These are phyloP conservation scores for Citrus maxima DNA, from an alignment of 345 rosid species.

Conservation along the genomic window DNA sequence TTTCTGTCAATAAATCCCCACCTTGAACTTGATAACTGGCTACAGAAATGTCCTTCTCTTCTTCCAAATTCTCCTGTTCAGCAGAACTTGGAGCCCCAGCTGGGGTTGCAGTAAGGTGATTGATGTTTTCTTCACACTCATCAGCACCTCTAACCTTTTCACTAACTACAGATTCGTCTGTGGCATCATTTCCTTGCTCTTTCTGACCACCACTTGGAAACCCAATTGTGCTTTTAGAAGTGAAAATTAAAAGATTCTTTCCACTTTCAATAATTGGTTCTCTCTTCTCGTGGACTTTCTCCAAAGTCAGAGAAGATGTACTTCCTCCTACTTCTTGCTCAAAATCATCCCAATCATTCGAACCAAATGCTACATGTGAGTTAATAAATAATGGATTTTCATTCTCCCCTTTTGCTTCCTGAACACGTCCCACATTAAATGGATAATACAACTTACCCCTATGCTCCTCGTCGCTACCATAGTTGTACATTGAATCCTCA, in stretches of 20 bases:
- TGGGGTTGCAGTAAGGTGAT: slow-evolving; percentile 17
- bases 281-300: slow-evolving; percentile 26
- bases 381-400: slow-evolving; percentile 62
- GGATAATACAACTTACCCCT: slow-evolving; percentile 25
- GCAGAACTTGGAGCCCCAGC: too few relatives aligned
- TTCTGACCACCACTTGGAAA: slow-evolving; percentile 28
- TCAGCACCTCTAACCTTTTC: slow-evolving; percentile 25
- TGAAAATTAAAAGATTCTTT: slow-evolving; percentile 13
- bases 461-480: slow-evolving; percentile 50
- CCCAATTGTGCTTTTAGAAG: slow-evolving; percentile 14
- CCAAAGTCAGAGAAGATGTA: slow-evolving; percentile 31
- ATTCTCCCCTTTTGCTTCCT: slow-evolving; percentile 27
- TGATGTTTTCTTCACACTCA: slow-evolving; percentile 23
- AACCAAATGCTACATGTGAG: slow-evolving; percentile 86
- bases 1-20: too few relatives aligned
- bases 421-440: slow-evolving; percentile 14
- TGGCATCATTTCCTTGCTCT: slow-evolving; percentile 24
- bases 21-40: too few relatives aligned
- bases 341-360: slow-evolving; percentile 86
- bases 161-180: slow-evolving; percentile 17
- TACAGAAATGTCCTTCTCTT: too few relatives aligned
- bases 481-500: slow-evolving; percentile 56
- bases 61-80: too few relatives aligned
- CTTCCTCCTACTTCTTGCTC: slow-evolving; percentile 54
- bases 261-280: slow-evolving; percentile 27